A percentile compares a stretch with the other conserved stretches of the same genome.
These are phyloP conservation scores for Cardamine resedifolia DNA, from an alignment of 345 rosid genomes.

Conservation along the genomic window DNA sequence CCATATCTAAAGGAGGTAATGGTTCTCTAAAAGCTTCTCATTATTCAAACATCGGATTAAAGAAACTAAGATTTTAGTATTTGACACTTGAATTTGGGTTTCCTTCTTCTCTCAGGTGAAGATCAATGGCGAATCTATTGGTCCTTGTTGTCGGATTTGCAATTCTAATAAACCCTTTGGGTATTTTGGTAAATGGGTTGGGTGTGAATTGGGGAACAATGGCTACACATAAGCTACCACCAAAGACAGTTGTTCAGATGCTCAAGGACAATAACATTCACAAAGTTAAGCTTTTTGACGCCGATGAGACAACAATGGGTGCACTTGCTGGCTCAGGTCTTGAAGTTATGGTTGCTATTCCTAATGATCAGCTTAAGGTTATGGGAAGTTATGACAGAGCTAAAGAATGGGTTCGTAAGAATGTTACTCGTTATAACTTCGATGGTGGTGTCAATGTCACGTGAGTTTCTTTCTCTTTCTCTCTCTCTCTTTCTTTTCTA, in stretches of 20 bases:
- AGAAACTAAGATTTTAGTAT: neutral
- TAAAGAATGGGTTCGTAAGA: slow-evolving; percentile 61
- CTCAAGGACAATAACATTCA: slow-evolving; percentile 66
- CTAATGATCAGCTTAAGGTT: slow-evolving; percentile 67
- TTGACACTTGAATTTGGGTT: neutral
- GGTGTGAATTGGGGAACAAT: slow-evolving; percentile 90
- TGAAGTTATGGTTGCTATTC: slow-evolving; percentile 94
- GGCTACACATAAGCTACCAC: slow-evolving; percentile 63
- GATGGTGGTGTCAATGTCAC: slow-evolving; percentile 71
- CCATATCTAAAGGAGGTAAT: neutral
- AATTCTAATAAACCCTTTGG: neutral
- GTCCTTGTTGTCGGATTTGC: neutral
- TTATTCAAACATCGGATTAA: neutral
- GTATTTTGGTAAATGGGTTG: slow-evolving; percentile 40
- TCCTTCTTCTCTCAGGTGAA: slow-evolving; percentile 4
- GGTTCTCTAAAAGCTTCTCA: neutral
- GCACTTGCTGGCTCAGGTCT: slow-evolving; percentile 70
- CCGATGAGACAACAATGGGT: slow-evolving; percentile 55
- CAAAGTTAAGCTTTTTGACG: slow-evolving; percentile 86
- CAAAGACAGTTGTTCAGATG: slow-evolving; percentile 66
- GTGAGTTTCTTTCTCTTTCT: slow-evolving; percentile 38
- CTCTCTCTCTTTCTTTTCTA: neutral
- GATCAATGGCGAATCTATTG: slow-evolving; percentile 12
- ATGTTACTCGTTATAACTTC: slow-evolving; percentile 62
- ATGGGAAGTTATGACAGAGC: slow-evolving; percentile 59